A percentile compares a stretch with the other conserved stretches of the same genome.
These are phyloP conservation scores for Phytophthora cryptogea DNA, from an alignment of 352 stramenopile genomes.

Conservation along the genomic window DNA sequence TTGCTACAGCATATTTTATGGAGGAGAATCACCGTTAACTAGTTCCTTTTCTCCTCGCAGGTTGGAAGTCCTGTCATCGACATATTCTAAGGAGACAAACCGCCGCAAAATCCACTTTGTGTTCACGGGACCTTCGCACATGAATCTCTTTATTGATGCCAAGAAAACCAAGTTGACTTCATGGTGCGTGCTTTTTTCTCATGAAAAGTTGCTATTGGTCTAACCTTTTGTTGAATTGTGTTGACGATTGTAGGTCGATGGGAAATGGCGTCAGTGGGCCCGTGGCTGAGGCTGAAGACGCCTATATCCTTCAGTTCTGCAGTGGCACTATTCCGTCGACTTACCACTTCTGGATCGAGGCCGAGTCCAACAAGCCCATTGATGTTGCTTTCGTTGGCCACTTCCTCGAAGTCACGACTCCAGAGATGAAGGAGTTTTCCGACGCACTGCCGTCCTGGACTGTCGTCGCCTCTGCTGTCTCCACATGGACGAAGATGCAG, in stretches of 20 bases:
- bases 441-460: constrained; percentile 56
- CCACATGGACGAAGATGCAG: constrained; percentile 61
- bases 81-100: constrained; percentile 51
- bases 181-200: constrained; percentile 43
- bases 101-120: constrained; percentile 66
- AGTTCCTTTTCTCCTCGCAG: constrained; percentile 15
- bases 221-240: constrained; percentile 1
- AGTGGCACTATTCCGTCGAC: constrained; percentile 54
- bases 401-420: constrained; percentile 57
- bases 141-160: constrained; percentile 83
- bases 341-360: constrained; percentile 85
- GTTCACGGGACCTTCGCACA: constrained; percentile 67
- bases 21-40: neutral
- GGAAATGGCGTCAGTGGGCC: constrained; percentile 65
- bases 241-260: constrained; percentile 56
- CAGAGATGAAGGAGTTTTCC: constrained; percentile 51
- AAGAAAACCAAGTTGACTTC: constrained; percentile 66
- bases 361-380: constrained; percentile 47
- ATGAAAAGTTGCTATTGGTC: neutral
- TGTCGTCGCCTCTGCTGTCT: constrained; percentile 46
- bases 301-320: constrained; percentile 79
- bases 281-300: constrained; percentile 57
- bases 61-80: constrained; percentile 66
- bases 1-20: neutral
- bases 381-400: constrained; percentile 72